Percentiles rank a stretch among this genome's conserved stretches.
These are phyloP conservation scores for Helminthosporium solani DNA, from an alignment of 2,329 filamentous ascomycete species.

Conservation along the genomic window DNA sequence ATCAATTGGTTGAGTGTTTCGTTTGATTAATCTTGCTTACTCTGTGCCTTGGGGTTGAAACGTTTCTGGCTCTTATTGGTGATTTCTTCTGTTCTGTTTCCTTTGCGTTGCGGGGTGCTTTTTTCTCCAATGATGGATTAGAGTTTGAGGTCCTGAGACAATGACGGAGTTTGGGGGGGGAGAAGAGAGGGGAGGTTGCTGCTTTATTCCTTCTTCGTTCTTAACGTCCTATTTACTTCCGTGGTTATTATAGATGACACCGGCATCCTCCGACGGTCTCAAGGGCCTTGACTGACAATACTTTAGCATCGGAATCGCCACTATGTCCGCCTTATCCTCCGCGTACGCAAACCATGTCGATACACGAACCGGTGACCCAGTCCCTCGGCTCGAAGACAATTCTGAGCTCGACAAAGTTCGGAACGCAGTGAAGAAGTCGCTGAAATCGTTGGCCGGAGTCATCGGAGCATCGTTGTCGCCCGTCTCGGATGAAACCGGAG, in stretches of 20 bases:
- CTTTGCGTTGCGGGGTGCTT: no score
- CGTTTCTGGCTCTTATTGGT: no score
- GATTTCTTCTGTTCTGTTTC: no score
- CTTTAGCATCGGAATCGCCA: not conserved
- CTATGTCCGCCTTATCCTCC: constrained; percentile 7
- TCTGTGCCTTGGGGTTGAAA: no score
- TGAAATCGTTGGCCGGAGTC: constrained; percentile 30
- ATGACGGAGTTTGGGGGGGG: no score
- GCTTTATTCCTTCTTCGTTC: not conserved
- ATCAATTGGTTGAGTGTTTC: no score
- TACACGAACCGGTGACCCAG: constrained; percentile 28
- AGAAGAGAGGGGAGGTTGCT: not conserved
- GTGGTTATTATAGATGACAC: not conserved
- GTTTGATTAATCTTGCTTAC: no score
- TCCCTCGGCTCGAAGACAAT: constrained; percentile 31
- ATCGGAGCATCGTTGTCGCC: constrained; percentile 32
- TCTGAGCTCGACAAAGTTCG: constrained; percentile 38
- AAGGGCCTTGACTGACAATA: not conserved
- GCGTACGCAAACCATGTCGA: constrained; percentile 32
- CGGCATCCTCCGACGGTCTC: no score
- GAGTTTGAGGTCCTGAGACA: no score
- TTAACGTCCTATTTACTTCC: not conserved
- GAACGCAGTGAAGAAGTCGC: constrained; percentile 29
- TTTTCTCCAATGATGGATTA: no score
- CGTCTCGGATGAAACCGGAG: constrained; percentile 43